phyloP scores from a whole-genome alignment of 148 eudicot genomes.

The Suaeda aralocaspica region DNA sequence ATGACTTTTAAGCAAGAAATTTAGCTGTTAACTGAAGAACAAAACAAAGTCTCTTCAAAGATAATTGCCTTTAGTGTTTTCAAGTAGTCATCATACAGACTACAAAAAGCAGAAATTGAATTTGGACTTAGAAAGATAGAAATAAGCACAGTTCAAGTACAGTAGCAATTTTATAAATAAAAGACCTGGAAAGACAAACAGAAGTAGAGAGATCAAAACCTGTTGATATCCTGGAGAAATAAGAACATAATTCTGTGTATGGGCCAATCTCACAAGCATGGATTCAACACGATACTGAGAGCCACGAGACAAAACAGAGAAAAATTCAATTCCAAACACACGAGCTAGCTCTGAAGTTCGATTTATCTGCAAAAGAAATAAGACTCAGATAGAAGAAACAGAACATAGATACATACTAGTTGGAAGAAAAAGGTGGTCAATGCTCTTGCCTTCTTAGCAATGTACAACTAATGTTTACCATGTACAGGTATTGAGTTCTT shows the following conservation, averaged over 20 bases:
- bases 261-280: conserved; percentile 87
- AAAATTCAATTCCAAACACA: conserved; percentile 92
- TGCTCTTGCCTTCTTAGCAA: background rate
- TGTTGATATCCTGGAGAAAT: conserved; percentile 83
- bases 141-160: background rate
- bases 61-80: background rate
- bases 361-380: conserved; percentile 51
- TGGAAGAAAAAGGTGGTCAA: background rate
- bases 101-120: background rate
- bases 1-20: background rate
- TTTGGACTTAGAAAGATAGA: background rate
- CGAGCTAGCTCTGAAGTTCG: conserved; percentile 98
- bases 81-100: background rate
- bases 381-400: conserved; percentile 3
- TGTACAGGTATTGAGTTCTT: background rate
- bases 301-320: conserved; percentile 96
- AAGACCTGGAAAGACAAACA: background rate
- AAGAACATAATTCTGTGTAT: conserved; percentile 82
- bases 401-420: background rate
- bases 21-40: background rate
- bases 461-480: background rate
- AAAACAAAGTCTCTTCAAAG: background rate
- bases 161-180: background rate
- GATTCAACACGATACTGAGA: conserved; percentile 99
- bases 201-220: conserved; percentile 31